Conservation (phyloP, 164 flowering plant species). For the Stephania yunnanensis region DNA sequence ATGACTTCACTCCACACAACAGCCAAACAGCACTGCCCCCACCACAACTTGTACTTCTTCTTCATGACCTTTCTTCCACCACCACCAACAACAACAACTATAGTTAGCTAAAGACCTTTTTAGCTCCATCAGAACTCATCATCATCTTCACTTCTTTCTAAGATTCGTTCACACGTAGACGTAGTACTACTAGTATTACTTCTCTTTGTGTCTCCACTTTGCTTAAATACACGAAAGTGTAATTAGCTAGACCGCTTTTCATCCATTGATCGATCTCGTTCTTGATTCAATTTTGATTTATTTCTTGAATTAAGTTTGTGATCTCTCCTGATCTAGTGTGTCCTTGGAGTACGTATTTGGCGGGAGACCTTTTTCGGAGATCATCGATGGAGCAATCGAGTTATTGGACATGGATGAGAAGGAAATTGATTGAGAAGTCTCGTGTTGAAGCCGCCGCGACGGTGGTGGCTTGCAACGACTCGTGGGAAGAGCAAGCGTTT, state of each 20-base stretch:
- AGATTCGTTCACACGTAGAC: constrained; percentile 18
- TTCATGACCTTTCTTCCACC: not conserved
- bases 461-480: constrained; percentile 21
- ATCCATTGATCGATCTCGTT: not conserved
- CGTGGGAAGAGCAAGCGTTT: constrained; percentile 95
- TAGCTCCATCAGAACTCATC: constrained; percentile 1
- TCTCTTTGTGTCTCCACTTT: constrained; percentile 19
- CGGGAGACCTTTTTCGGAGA: not conserved
- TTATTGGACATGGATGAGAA: constrained; percentile 60
- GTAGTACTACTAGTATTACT: not conserved
- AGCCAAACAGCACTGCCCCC: constrained; percentile 13
- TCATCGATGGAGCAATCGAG: constrained; percentile 41
- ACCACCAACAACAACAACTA: constrained; percentile 3
- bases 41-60: constrained; percentile 1
- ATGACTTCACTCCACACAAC: constrained; percentile 4
- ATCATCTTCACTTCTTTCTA: constrained; percentile 4
- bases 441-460: constrained; percentile 18
- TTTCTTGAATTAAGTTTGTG: not conserved
- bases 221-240: not conserved
- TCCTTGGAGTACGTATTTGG: not conserved
- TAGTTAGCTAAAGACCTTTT: constrained; percentile 16
- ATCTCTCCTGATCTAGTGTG: too few relatives aligned
- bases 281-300: not conserved
- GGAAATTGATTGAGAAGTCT: constrained; percentile 27
- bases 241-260: constrained; percentile 3